Evolutionary conservation across 2,329 filamentous ascomycete species (phyloP).

Genomic region (Sporothrix brasiliensis): DNA sequence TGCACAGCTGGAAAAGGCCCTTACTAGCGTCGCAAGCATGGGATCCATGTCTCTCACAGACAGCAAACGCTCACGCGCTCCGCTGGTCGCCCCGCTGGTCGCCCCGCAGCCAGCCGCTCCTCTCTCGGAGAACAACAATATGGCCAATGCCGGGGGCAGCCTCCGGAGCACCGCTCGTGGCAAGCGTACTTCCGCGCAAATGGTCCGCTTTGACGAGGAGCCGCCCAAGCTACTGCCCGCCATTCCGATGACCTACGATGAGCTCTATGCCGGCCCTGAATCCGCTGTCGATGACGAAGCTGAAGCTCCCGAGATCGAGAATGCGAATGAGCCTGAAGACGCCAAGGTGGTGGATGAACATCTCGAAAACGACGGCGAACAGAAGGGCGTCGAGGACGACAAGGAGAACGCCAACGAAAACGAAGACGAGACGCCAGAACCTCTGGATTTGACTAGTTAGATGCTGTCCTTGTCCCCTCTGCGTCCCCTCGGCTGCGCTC

Average conservation of each 20-base stretch:
- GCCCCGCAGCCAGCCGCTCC: constrained; percentile 45
- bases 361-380: background rate
- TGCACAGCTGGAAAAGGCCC: constrained; percentile 51
- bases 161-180: constrained; percentile 45
- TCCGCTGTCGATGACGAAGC: background rate
- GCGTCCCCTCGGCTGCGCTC: background rate
- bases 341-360: background rate
- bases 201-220: constrained; percentile 55
- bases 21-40: constrained; percentile 31
- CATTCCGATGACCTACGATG: constrained; percentile 52
- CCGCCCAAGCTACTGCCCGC: constrained; percentile 51
- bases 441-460: constrained; percentile 26
- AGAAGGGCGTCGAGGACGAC: background rate
- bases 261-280: constrained; percentile 47
- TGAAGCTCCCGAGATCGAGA: background rate
- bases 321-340: background rate
- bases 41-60: constrained; percentile 32
- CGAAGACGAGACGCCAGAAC: constrained; percentile 8
- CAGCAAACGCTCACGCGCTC: constrained; percentile 37
- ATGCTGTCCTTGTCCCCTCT: background rate
- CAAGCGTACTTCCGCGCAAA: background rate
- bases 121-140: constrained; percentile 41
- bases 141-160: constrained; percentile 32
- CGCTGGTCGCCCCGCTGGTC: constrained; percentile 39
- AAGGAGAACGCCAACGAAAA: background rate